Evolutionary conservation across 2,329 filamentous ascomycete species (phyloP).

Genomic region (Trichoderma lentiforme): DNA sequence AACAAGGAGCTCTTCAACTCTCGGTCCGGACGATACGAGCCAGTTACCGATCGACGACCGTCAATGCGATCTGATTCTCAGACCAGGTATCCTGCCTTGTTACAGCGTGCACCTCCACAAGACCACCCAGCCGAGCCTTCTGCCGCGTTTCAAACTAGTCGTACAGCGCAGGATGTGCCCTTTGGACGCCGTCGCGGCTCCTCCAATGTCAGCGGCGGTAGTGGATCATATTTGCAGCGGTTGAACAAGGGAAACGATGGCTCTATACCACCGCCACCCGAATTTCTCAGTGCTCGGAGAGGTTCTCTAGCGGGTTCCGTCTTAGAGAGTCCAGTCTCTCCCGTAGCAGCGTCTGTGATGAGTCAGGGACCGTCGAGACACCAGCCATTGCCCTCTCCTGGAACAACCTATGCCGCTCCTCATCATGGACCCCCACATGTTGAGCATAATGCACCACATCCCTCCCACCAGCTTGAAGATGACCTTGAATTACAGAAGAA

Average conservation of each 20-base stretch:
- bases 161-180: constrained; percentile 62
- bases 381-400: constrained; percentile 40
- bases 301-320: constrained; percentile 48
- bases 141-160: constrained; percentile 77
- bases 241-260: constrained; percentile 43
- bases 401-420: constrained; percentile 38
- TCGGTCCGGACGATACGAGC: constrained; percentile 90
- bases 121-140: constrained; percentile 78
- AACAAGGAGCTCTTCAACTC: constrained; percentile 87
- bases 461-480: constrained; percentile 42
- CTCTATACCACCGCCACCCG: constrained; percentile 38
- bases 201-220: constrained; percentile 87
- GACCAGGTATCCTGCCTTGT: constrained; percentile 68
- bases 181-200: constrained; percentile 79
- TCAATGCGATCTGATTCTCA: constrained; percentile 64
- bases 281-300: constrained; percentile 44
- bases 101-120: constrained; percentile 68
- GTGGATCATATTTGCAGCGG: constrained; percentile 65
- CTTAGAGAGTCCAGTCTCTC: constrained; percentile 49
- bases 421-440: constrained; percentile 30
- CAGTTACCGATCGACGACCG: constrained; percentile 72
- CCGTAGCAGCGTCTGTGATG: constrained; percentile 29
- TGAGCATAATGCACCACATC: constrained; percentile 31
- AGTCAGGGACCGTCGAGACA: constrained; percentile 29
- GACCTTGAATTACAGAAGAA: constrained; percentile 64